phyloP scores from a whole-genome alignment of 2,329 filamentous ascomycete genomes.

The Penicillium sp. region DNA sequence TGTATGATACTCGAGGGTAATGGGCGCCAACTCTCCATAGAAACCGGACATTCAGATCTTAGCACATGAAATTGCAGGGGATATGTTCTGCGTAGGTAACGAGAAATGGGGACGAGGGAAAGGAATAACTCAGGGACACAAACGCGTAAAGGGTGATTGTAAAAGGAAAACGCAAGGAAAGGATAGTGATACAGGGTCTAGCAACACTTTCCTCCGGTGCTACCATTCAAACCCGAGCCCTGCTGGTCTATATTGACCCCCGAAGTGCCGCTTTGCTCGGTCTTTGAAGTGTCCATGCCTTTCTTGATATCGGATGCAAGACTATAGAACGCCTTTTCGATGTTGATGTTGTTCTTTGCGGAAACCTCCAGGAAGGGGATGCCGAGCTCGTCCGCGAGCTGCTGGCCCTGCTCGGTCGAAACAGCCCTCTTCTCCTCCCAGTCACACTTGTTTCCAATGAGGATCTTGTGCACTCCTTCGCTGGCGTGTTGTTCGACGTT shows the following conservation, averaged over 20 bases:
- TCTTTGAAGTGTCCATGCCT: slow-evolving; percentile 89
- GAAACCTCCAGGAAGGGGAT: slow-evolving; percentile 99
- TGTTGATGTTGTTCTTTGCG: slow-evolving; percentile 99
- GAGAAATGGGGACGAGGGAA: slow-evolving; percentile 14
- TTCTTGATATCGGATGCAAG: slow-evolving; percentile 98
- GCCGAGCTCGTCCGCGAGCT: slow-evolving; percentile 90
- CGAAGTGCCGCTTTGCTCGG: slow-evolving; percentile 63
- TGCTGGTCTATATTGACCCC: slow-evolving; percentile 72
- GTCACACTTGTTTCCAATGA: slow-evolving; percentile 99
- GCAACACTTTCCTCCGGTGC: slow-evolving; percentile 74
- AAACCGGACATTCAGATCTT: slow-evolving; percentile 28
- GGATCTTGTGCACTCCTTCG: slow-evolving; percentile 98
- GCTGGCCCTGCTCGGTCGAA: slow-evolving; percentile 89
- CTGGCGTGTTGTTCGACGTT: slow-evolving; percentile 98
- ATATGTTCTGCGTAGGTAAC: slow-evolving; percentile 23
- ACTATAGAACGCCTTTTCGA: slow-evolving; percentile 97
- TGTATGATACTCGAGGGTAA: slow-evolving; percentile 24
- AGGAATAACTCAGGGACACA: slow-evolving; percentile 7
- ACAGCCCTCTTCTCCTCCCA: slow-evolving; percentile 99
- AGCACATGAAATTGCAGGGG: slow-evolving; percentile 29
- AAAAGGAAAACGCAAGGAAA: slow-evolving; percentile 15
- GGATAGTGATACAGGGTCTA: slow-evolving; percentile 48
- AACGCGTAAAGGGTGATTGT: slow-evolving; percentile 1
- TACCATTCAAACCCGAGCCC: slow-evolving; percentile 55
- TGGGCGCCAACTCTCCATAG: slow-evolving; percentile 22